Base-by-base conservation (phyloP, 208 protist species). In the Leishmania tropica region DNA sequence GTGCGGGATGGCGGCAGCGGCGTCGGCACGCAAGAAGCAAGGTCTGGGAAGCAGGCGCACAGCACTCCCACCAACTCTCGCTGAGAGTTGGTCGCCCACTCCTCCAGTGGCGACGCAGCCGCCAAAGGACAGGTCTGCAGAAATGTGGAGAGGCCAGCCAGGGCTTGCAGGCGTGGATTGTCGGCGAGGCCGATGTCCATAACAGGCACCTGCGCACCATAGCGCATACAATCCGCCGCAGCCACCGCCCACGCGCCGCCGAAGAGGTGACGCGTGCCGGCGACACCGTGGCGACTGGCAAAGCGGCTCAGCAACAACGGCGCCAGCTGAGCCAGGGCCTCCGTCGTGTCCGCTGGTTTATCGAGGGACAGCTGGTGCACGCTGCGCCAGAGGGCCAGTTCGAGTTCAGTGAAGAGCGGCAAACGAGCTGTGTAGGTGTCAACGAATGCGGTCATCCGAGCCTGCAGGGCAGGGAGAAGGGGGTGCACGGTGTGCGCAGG, bases 231-330 rank as follows among this genome's bases (percentile, higher is more conserved):
- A 19, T 85, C 84, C 54, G 87, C 79, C 54, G 94, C 93, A 17
- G 85, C 60, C 24, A 78, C 81, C 8, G 87, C 81, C 93, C 95
- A 97, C 8, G 92, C 65, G 5, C 93, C 93, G 19, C 85, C 53
- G 51, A 94, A 89, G 79, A 86, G 72, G 54, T 89, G 84, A 45
- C 78, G 79, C 7, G 89, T 87, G 70, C 85, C 85, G 67, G 79
- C 73, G n/a, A 94, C 87, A 6, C 90, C 90, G 80, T 91, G 89
- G 65, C 91, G 91, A 56, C 80, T 68, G 77, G 92, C 76, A 68
- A 95, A 94, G 51, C 87, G 81, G 58, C 85, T 91, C 54, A 89
- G 76, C 13, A 97, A 84, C 75, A 97, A 76, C 70, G 95, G 95
- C 28, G 88, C 80, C 62, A 90, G 85, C 65, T 88, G 79, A 37